Percentiles rank a stretch among this genome's conserved stretches.
phyloP scores from a whole-genome alignment of 257 asterid genomes.

The Rubia yunnanensis region DNA sequence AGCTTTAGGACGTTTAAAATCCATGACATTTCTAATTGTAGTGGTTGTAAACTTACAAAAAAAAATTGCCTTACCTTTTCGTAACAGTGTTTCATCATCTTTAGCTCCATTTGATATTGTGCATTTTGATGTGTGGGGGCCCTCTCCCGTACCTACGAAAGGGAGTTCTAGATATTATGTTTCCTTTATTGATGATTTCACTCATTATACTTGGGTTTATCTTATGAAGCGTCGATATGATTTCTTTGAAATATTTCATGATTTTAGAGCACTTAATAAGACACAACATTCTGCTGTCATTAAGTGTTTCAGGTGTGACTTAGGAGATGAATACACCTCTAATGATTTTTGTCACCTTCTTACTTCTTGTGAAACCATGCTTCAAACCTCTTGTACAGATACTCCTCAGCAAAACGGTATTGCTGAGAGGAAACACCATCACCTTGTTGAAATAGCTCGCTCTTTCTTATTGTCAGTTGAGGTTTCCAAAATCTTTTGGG shows the following conservation, averaged over 20 bases:
- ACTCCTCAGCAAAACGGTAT: too few relatives aligned
- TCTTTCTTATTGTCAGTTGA: too few relatives aligned
- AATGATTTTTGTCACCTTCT: too few relatives aligned
- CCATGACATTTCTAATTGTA: neutral
- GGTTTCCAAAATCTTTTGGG: too few relatives aligned
- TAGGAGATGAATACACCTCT: too few relatives aligned
- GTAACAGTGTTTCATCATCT: neutral
- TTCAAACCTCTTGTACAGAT: too few relatives aligned
- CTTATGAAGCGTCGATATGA: slow-evolving; percentile 1
- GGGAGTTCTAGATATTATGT: slow-evolving; percentile 3
- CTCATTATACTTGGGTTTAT: neutral
- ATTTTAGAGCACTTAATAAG: neutral
- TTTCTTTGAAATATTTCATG: neutral
- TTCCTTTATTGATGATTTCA: neutral
- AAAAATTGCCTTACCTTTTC: neutral
- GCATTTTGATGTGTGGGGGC: neutral
- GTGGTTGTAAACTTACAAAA: too few relatives aligned
- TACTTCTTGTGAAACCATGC: too few relatives aligned
- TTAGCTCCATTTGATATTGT: slow-evolving; percentile 1
- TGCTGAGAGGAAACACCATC: too few relatives aligned
- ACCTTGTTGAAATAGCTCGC: too few relatives aligned
- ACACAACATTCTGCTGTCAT: neutral
- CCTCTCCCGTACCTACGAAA: too few relatives aligned
- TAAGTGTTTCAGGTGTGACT: too few relatives aligned
- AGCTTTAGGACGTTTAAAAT: neutral